Percentiles rank a stretch among this genome's conserved stretches.
Conservation (phyloP, 129 eudicot genomes). For the Helianthus tuberosus region DNA sequence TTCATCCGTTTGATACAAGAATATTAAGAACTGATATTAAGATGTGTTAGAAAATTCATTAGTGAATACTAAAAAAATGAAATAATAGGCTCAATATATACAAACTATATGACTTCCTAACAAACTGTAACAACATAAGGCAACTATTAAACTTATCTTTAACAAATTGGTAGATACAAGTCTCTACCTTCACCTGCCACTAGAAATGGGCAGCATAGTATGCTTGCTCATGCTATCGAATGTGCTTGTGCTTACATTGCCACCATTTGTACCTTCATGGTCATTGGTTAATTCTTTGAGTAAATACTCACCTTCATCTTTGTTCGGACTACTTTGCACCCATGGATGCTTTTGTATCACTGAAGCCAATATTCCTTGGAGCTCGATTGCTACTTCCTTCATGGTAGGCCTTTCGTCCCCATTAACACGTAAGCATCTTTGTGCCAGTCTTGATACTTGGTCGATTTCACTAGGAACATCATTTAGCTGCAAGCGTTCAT, state of each 20-base stretch:
- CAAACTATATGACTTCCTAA: too few species aligned
- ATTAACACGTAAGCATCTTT: conserved; percentile 31
- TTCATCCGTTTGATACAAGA: too few species aligned
- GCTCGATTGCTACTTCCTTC: conserved; percentile 47
- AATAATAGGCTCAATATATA: too few species aligned
- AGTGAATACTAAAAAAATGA: too few species aligned
- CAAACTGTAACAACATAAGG: too few species aligned
- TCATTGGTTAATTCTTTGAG: conserved; percentile 15
- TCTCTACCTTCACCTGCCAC: conserved; percentile 26
- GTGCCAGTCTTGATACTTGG: conserved; percentile 31
- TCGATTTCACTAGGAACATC: conserved; percentile 28
- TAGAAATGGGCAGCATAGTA: conserved; percentile 22
- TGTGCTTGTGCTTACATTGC: conserved; percentile 5
- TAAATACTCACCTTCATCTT: conserved; percentile 21
- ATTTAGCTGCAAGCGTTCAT: conserved; percentile 17
- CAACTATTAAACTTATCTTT: too few species aligned
- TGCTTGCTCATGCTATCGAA: conserved; percentile 28
- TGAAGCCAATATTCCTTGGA: conserved; percentile 30
- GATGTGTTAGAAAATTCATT: too few species aligned
- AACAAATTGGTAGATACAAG: neutral
- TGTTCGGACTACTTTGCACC: too few species aligned
- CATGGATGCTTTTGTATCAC: too few species aligned
- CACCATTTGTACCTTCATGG: neutral
- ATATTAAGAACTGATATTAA: too few species aligned
- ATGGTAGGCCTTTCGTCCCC: conserved; percentile 45